Conservation (phyloP, 495 filamentous ascomycete genomes). For the Elaphomyces granulatus region DNA sequence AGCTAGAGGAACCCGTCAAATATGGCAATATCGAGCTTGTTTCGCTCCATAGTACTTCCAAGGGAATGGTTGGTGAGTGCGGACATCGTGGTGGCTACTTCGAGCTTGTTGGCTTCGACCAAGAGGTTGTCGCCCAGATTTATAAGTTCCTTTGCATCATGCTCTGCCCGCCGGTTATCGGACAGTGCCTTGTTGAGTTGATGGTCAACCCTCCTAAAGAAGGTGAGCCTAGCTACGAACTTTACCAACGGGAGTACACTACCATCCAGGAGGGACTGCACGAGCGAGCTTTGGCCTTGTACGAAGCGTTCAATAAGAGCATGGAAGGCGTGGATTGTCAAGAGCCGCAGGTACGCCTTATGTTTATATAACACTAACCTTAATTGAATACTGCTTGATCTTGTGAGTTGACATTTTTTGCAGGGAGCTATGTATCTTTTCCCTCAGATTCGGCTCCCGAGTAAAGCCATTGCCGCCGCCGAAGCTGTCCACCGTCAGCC, state of each 20-base stretch:
- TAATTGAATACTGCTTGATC: too few relatives aligned
- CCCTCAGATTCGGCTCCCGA: constrained; percentile 71
- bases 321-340: constrained; percentile 95
- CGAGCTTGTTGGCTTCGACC: constrained; percentile 80
- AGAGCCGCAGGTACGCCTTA: constrained; percentile 50
- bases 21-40: constrained; percentile 81
- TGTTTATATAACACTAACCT: constrained; percentile 1
- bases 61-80: constrained; percentile 97
- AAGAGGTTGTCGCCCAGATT: constrained; percentile 75
- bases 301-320: constrained; percentile 71
- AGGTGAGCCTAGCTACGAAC: constrained; percentile 65
- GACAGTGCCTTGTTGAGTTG: constrained; percentile 88
- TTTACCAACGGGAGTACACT: constrained; percentile 75
- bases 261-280: constrained; percentile 60
- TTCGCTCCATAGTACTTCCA: constrained; percentile 73
- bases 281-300: constrained; percentile 68
- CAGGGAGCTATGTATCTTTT: constrained; percentile 97
- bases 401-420: not conserved
- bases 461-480: constrained; percentile 61
- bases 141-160: constrained; percentile 97
- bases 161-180: constrained; percentile 87
- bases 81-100: constrained; percentile 97
- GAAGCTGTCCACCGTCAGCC: constrained; percentile 54
- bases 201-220: constrained; percentile 88
- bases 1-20: constrained; percentile 54